Evolutionary conservation across 1,139 yeast species (phyloP).

Genomic region (Sugiyamaella japonica): DNA sequence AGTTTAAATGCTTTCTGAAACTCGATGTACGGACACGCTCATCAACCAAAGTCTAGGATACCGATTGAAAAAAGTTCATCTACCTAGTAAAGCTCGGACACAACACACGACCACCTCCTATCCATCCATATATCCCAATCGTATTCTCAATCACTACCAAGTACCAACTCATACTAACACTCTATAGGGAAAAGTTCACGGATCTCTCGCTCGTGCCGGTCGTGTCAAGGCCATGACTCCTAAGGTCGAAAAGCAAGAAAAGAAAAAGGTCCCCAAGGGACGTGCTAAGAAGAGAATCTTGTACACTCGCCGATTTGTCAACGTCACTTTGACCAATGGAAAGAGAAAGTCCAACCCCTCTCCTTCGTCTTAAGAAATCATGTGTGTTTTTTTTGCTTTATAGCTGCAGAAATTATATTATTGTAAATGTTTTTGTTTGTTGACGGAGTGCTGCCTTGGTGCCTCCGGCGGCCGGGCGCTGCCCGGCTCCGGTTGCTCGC

Average conservation of each 20-base stretch:
- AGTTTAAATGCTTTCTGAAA: no score
- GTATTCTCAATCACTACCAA: not conserved
- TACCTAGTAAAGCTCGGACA: no score
- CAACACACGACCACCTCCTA: no score
- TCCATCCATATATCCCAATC: not conserved
- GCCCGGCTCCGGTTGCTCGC: slow-evolving; percentile 1
- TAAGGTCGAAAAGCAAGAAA: slow-evolving; percentile 93
- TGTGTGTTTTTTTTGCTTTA: slow-evolving; percentile 16
- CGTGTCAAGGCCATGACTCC: slow-evolving; percentile 99
- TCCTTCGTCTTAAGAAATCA: slow-evolving; percentile 51
- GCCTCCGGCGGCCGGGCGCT: slow-evolving; percentile 1
- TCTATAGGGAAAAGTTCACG: slow-evolving; percentile 90
- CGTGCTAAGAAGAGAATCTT: slow-evolving; percentile 98
- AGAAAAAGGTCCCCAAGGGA: slow-evolving; percentile 70
- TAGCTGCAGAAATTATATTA: slow-evolving; percentile 14
- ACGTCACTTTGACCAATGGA: slow-evolving; percentile 97
- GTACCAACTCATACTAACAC: slow-evolving; percentile 9
- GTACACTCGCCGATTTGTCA: slow-evolving; percentile 99
- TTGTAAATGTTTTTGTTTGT: slow-evolving; percentile 2
- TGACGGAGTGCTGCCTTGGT: not conserved
- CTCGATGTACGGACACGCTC: no score
- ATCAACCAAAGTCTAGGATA: no score
- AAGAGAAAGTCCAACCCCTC: slow-evolving; percentile 98
- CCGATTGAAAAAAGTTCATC: no score
- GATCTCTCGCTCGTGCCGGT: slow-evolving; percentile 99